phyloP scores from a whole-genome alignment of 768 basidiomycete genomes.

The Coprinopsis marcescibilis region DNA sequence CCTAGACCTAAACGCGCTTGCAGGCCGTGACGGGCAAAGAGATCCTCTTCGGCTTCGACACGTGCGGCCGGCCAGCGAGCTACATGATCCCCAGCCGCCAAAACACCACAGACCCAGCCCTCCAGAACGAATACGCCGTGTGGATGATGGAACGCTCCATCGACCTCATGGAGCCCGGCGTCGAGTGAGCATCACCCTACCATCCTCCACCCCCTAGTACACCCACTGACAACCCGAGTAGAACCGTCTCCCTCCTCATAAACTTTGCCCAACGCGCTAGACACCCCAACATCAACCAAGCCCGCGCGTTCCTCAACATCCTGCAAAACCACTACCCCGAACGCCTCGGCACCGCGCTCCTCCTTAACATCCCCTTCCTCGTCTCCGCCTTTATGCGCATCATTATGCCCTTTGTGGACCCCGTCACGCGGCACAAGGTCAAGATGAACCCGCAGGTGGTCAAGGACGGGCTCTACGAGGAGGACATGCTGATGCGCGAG shows the following conservation, averaged over 20 bases:
- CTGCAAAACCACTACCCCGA: conserved; percentile 85
- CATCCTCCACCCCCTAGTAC: background rate
- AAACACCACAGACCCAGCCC: conserved; percentile 64
- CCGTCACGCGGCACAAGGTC: conserved; percentile 69
- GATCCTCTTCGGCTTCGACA: conserved; percentile 73
- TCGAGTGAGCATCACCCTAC: conserved; percentile 50
- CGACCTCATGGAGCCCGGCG: conserved; percentile 75
- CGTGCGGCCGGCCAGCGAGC: conserved; percentile 53
- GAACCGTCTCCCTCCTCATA: conserved; percentile 66
- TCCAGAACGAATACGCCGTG: conserved; percentile 69
- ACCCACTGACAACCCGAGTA: conserved; percentile 21
- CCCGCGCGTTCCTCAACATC: conserved; percentile 50
- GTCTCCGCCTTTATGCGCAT: conserved; percentile 71
- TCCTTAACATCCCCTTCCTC: conserved; percentile 79
- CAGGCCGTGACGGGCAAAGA: conserved; percentile 81
- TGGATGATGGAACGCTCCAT: conserved; percentile 75
- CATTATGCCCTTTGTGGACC: conserved; percentile 79
- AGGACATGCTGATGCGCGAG: conserved; percentile 64
- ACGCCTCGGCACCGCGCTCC: conserved; percentile 67
- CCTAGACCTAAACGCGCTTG: background rate
- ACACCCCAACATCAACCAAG: conserved; percentile 37
- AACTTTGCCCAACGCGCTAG: conserved; percentile 74
- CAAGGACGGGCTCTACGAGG: conserved; percentile 60
- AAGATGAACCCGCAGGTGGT: conserved; percentile 68
- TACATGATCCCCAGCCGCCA: conserved; percentile 70